Evolutionary conservation across 345 rosid genomes (phyloP).

Genomic region (Eutrema yunnanense): DNA sequence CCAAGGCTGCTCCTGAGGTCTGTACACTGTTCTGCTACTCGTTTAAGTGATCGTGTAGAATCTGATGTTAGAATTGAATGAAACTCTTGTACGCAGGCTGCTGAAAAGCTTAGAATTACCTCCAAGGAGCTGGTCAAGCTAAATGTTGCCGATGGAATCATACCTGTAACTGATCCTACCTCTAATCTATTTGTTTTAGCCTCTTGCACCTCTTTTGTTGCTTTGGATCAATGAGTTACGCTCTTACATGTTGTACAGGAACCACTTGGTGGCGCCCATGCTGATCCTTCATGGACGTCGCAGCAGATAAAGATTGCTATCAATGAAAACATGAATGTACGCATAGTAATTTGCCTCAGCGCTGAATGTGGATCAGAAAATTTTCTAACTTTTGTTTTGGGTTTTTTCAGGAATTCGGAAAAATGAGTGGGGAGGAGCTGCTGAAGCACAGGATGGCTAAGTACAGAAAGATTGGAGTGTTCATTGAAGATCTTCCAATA

Average conservation of each 20-base stretch:
- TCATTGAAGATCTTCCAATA: constrained; percentile 56
- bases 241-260: constrained; percentile 46
- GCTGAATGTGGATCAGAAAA: neutral
- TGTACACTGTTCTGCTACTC: constrained; percentile 3
- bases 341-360: constrained; percentile 30
- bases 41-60: constrained; percentile 5
- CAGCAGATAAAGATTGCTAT: constrained; percentile 78
- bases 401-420: constrained; percentile 57
- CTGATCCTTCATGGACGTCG: constrained; percentile 87
- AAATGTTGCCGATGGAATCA: constrained; percentile 77
- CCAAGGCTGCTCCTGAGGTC: constrained; percentile 93
- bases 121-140: constrained; percentile 64
- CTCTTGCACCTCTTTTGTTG: neutral
- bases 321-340: constrained; percentile 70
- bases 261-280: constrained; percentile 94
- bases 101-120: constrained; percentile 85
- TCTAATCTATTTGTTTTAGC: neutral
- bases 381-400: neutral
- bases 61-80: neutral
- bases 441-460: constrained; percentile 70
- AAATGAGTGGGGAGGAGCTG: constrained; percentile 60
- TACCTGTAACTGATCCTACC: constrained; percentile 52
- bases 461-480: constrained; percentile 79
- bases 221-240: neutral
- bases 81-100: constrained; percentile 59